Evolutionary conservation across 2,329 filamentous ascomycete genomes (phyloP), one percentile per base, ranked within the genome.

Genomic region (Fusarium ramigenum): DNA sequence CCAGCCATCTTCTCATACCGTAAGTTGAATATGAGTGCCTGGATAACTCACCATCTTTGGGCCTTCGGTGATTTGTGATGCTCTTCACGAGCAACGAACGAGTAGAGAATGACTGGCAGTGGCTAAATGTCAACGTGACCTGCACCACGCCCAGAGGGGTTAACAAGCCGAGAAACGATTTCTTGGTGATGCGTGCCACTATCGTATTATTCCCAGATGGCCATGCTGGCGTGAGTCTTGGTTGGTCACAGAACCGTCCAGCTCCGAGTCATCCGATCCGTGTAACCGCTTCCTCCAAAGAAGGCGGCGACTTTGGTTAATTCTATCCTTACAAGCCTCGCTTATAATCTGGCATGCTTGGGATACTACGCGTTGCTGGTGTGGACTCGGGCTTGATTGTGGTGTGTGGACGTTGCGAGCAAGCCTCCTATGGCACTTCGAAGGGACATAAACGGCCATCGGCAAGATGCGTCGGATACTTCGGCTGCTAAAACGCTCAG

Each of bases 321-420:
- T 9, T 9, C 15, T 32, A 5, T 18, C 15, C 10, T 18, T 2
- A 7, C 7, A 23, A 10, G 10, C 7, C 9, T 19, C 5, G 21
- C 2, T 23, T 19, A 18, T 32, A 32, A 19, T 5, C 3, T n/a
- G 11, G 2, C 9, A 32, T 23, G 2, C 28, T 32, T 14, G 14
- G 12, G 21, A 32, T 32, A 18, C 1, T 12, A 1, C 21, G 1
- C 4, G 3, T 32, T 32, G 28, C 7, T 10, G 28, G 28, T 10
- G 5, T 49, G 9, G 21, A 32, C 28, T 50, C 2, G 7, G 5
- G 28, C 7, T 28, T 50, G 21, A 50, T 32, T 4, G 15, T 32
- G 15, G 28, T 9, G 21, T 4, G 28, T 4, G 21, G 28, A 23
- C 15, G 8, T 50, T 50, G 28, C 28, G 3, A 32, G 15, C 21